phyloP scores from a whole-genome alignment of 768 basidiomycete genomes.

The Russula compacta region DNA sequence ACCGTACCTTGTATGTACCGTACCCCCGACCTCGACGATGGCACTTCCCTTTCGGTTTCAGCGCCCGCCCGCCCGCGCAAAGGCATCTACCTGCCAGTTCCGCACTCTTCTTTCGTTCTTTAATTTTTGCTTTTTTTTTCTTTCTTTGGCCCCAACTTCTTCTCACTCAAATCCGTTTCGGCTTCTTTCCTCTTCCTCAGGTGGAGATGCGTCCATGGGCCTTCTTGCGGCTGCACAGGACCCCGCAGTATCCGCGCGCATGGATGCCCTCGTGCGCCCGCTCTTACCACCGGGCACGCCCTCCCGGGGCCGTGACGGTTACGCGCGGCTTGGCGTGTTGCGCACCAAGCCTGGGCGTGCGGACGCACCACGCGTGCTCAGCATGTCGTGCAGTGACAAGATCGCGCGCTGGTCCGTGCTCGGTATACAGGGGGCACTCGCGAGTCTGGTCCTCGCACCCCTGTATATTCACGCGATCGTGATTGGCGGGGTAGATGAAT shows the following conservation, averaged over 20 bases:
- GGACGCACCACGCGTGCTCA: conserved; percentile 73
- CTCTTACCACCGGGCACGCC: conserved; percentile 30
- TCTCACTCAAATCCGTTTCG: neutral
- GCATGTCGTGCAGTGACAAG: conserved; percentile 94
- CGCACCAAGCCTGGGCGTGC: conserved; percentile 93
- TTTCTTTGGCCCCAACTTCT: neutral
- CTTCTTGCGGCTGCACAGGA: conserved; percentile 71
- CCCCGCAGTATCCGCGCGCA: conserved; percentile 58
- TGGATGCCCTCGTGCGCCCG: conserved; percentile 37
- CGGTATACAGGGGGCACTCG: conserved; percentile 80
- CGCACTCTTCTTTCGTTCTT: too few relatives aligned
- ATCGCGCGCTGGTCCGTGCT: conserved; percentile 79
- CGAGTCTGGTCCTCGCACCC: conserved; percentile 44
- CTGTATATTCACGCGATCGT: conserved; percentile 59
- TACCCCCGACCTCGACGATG: too few relatives aligned
- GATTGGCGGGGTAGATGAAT: conserved; percentile 57
- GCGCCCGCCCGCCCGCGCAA: too few relatives aligned
- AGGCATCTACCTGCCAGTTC: too few relatives aligned
- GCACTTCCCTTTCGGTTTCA: too few relatives aligned
- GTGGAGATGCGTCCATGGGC: conserved; percentile 84
- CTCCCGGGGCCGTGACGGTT: conserved; percentile 75
- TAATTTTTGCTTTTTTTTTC: neutral
- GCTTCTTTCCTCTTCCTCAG: conserved; percentile 31
- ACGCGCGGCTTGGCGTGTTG: conserved; percentile 61
- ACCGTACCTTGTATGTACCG: conserved; percentile 45